Percentiles rank a stretch among this genome's conserved stretches.
These are phyloP conservation scores for Stellera chamaejasme DNA, from an alignment of 345 rosid species.

Conservation along the genomic window DNA sequence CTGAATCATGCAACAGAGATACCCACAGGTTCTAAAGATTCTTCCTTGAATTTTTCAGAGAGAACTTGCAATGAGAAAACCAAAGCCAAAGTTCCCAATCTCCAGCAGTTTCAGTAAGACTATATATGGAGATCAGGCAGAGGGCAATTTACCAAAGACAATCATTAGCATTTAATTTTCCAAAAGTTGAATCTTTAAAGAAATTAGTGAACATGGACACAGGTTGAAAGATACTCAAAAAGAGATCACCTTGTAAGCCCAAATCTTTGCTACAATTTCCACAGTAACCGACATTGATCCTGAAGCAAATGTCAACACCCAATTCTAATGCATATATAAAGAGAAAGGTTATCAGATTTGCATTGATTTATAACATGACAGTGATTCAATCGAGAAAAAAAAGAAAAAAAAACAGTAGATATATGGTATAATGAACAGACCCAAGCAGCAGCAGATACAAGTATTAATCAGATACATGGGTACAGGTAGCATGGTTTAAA, in stretches of 20 bases:
- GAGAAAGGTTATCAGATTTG: neutral
- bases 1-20: no score
- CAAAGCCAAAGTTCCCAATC: neutral
- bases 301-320: conserved; percentile 10
- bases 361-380: neutral
- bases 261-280: conserved; percentile 84
- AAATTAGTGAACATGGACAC: neutral
- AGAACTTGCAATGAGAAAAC: no score
- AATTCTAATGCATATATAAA: neutral
- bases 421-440: conserved; percentile 21
- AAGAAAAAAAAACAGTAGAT: neutral
- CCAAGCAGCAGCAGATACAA: conserved; percentile 53
- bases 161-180: neutral
- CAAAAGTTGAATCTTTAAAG: neutral
- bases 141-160: neutral
- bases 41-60: no score
- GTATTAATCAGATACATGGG: no score
- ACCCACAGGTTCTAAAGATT: no score
- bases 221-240: neutral
- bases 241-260: conserved; percentile 64
- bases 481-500: no score
- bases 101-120: neutral
- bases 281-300: conserved; percentile 77
- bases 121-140: no score
- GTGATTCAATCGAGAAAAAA: neutral